These are phyloP conservation scores for Pichia membranifaciens DNA, from an alignment of 805 yeast genomes.

Conservation along the genomic window DNA sequence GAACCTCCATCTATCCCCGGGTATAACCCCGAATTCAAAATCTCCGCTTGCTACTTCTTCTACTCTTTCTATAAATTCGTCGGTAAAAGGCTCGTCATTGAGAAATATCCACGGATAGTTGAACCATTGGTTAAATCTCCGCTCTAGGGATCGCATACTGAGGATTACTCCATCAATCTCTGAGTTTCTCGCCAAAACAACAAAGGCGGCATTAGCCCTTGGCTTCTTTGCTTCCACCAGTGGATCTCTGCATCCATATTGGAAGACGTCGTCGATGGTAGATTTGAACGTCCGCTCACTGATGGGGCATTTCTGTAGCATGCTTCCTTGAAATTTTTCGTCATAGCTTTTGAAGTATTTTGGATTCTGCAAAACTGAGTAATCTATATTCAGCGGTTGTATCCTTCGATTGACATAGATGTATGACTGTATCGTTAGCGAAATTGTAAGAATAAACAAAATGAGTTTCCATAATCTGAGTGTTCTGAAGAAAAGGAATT, in stretches of 20 bases:
- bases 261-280: conserved; percentile 27
- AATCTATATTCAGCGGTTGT: conserved; percentile 6
- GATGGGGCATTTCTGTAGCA: conserved; percentile 22
- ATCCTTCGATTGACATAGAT: neutral
- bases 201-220: conserved; percentile 77
- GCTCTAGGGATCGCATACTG: conserved; percentile 70
- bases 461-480: conserved; percentile 6
- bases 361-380: conserved; percentile 4
- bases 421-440: neutral
- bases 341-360: conserved; percentile 13
- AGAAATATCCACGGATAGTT: conserved; percentile 89
- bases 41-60: conserved; percentile 47
- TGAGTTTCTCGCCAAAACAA: conserved; percentile 74
- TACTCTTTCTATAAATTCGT: conserved; percentile 54
- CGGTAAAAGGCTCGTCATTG: conserved; percentile 70
- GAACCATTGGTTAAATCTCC: conserved; percentile 91
- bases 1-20: conserved; percentile 63
- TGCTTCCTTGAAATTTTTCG: conserved; percentile 15
- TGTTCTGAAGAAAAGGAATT: neutral
- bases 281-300: conserved; percentile 24
- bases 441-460: neutral
- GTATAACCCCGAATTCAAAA: conserved; percentile 68
- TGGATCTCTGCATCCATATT: conserved; percentile 31
- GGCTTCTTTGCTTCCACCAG: conserved; percentile 20
- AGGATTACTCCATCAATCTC: conserved; percentile 73